phyloP scores from a whole-genome alignment of 2,329 filamentous ascomycete species.

The Metarhizium guizhouense region DNA sequence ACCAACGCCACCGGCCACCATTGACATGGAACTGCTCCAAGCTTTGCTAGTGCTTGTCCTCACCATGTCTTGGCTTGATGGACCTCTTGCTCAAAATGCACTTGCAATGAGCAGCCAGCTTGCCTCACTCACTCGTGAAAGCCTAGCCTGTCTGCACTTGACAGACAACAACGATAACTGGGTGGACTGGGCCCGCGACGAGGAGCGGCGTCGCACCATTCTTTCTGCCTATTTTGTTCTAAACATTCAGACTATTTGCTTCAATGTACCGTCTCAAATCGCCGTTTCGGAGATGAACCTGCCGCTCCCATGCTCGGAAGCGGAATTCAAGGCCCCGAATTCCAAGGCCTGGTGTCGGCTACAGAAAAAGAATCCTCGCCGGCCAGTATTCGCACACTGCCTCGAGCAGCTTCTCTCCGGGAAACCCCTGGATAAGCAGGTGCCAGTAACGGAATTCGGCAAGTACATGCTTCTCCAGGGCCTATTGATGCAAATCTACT shows the following conservation, averaged over 20 bases:
- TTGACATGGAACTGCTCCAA: no score
- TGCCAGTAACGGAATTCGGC: constrained; percentile 36
- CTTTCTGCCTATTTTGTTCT: constrained; percentile 43
- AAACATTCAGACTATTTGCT: constrained; percentile 52
- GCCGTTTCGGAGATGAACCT: constrained; percentile 31
- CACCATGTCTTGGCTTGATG: constrained; percentile 38
- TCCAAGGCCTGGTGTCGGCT: constrained; percentile 25
- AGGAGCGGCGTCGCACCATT: constrained; percentile 4
- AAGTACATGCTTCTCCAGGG: constrained; percentile 46
- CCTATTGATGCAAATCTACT: constrained; percentile 44
- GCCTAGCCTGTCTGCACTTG: constrained; percentile 28
- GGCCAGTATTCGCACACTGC: constrained; percentile 13
- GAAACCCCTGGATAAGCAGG: constrained; percentile 4
- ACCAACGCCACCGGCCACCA: no score
- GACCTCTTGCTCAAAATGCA: constrained; percentile 46
- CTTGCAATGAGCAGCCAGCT: constrained; percentile 47
- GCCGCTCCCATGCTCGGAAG: constrained; percentile 44
- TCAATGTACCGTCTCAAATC: constrained; percentile 50
- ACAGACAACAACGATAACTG: constrained; percentile 18
- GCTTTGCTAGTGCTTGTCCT: no score
- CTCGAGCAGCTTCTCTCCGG: constrained; percentile 20
- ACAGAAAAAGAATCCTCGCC: constrained; percentile 9
- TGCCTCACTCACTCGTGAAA: constrained; percentile 43
- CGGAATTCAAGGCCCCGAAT: constrained; percentile 45
- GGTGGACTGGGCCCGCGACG: constrained; percentile 38